Evolutionary conservation across 768 basidiomycete species (phyloP), one percentile per base, ranked within the genome.

Genomic region (Leccinum rimulosum): DNA sequence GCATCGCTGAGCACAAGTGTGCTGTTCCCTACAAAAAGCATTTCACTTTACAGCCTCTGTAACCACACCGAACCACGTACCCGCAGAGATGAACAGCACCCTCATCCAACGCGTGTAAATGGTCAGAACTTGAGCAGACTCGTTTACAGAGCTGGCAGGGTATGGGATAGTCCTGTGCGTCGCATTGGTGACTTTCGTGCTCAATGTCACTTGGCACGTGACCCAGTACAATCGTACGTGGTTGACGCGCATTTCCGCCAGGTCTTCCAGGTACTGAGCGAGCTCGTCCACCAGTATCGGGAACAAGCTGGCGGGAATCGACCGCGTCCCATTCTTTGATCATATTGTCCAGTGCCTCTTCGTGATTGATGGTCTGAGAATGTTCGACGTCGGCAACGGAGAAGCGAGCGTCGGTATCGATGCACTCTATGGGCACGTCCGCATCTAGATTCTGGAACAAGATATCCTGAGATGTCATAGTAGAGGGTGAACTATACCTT

Each of bases 121-220:
- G 85, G 55, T 81, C 68, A 6, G 61, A 47, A 55, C 70, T 68
- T 3, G 75, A 70, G 57, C 85, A 87, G 12, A 79, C 73, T 33
- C 83, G 75, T 58, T 75, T 80, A 67, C 86, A 87, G 2, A 87
- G 73, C 54, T 81, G 74, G 64, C 85, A 87, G 9, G 70, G 60
- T 27, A 83, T 64, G 0, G 84, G 83, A 55, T 85, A 87, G 48
- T 80, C 75, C 22, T 79, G 72, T 28, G 75, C 69, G 36, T 81
- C 79, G 61, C 85, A 87, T 22, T 70, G 66, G 69, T 87, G 85
- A 6, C 66, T 63, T 2, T 70, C 69, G 58, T 87, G 85, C 2
- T 65, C 65, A 30, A 77, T 61, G 33, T 83, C 76, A 61, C 85
- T 86, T 54, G 3, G 73, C 10, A 52, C 6, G 27, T 3, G 12